Evolutionary conservation across 2,329 filamentous ascomycete species (phyloP).

Genomic region (Catunica adiposa): DNA sequence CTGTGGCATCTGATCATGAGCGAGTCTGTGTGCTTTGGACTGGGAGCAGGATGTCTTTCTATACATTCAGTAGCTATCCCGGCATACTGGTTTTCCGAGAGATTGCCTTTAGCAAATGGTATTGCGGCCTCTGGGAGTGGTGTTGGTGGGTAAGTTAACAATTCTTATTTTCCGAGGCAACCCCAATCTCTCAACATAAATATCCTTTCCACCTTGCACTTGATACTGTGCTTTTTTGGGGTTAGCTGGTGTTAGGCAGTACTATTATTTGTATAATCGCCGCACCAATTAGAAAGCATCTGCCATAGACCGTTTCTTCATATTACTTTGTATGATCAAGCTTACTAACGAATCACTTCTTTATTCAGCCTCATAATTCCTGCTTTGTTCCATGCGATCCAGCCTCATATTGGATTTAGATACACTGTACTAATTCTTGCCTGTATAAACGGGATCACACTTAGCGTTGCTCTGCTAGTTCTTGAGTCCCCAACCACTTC

Average conservation of each 20-base stretch:
- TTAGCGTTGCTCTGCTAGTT: slow-evolving; percentile 19
- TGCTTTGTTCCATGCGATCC: slow-evolving; percentile 22
- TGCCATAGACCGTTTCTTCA: neutral
- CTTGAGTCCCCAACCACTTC: slow-evolving; percentile 18
- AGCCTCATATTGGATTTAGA: slow-evolving; percentile 20
- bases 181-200: too few species aligned
- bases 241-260: neutral
- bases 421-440: slow-evolving; percentile 24
- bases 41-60: slow-evolving; percentile 26
- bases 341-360: neutral
- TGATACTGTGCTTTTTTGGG: too few species aligned
- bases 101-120: slow-evolving; percentile 27
- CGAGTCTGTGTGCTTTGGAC: slow-evolving; percentile 27
- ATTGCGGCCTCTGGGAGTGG: slow-evolving; percentile 27
- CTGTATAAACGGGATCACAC: slow-evolving; percentile 21
- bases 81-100: slow-evolving; percentile 24
- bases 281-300: neutral
- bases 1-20: slow-evolving; percentile 29
- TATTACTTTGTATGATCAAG: neutral
- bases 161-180: neutral
- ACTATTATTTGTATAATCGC: neutral
- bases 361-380: slow-evolving; percentile 21
- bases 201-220: neutral
- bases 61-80: slow-evolving; percentile 26
- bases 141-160: slow-evolving; percentile 19